Conservation (phyloP, 495 filamentous ascomycete species). For the Penicillium atrosanguineum region DNA sequence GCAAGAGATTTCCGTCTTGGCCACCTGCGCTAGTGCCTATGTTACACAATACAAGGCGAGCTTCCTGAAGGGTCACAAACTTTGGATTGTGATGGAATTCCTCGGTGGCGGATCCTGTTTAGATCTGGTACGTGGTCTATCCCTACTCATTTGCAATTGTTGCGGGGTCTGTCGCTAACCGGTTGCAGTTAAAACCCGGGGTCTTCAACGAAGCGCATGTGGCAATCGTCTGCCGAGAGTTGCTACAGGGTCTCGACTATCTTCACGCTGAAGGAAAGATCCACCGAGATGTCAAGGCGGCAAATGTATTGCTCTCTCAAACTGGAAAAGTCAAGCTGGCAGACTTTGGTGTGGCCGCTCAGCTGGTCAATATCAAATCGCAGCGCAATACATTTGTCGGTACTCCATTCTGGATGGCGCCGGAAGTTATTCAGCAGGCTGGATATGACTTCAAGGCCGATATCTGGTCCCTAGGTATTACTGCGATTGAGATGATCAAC, state of each 20-base stretch:
- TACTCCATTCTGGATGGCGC: conserved; percentile 99
- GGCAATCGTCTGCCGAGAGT: conserved; percentile 89
- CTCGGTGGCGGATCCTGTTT: conserved; percentile 90
- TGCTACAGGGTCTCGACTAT: conserved; percentile 88
- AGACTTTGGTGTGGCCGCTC: conserved; percentile 96
- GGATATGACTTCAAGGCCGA: conserved; percentile 98
- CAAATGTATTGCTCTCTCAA: conserved; percentile 83
- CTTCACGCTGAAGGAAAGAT: conserved; percentile 94
- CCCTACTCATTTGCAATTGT: background rate
- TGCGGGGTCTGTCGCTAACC: conserved; percentile 20
- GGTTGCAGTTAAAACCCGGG: conserved; percentile 78
- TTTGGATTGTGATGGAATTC: conserved; percentile 99
- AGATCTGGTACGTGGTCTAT: conserved; percentile 63
- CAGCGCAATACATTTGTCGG: conserved; percentile 99
- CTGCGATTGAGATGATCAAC: conserved; percentile 87
- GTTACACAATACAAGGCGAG: conserved; percentile 97
- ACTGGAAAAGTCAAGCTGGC: conserved; percentile 94
- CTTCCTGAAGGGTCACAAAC: conserved; percentile 88
- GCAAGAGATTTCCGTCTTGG: conserved; percentile 92
- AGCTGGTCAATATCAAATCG: conserved; percentile 96
- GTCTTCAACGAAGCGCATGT: conserved; percentile 87
- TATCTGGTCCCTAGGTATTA: conserved; percentile 97
- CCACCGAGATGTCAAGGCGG: conserved; percentile 95
- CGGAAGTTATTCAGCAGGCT: conserved; percentile 94
- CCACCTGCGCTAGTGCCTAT: conserved; percentile 87